Conservation (phyloP, 441 rosid genomes). For the Euphorbia celastroides region DNA sequence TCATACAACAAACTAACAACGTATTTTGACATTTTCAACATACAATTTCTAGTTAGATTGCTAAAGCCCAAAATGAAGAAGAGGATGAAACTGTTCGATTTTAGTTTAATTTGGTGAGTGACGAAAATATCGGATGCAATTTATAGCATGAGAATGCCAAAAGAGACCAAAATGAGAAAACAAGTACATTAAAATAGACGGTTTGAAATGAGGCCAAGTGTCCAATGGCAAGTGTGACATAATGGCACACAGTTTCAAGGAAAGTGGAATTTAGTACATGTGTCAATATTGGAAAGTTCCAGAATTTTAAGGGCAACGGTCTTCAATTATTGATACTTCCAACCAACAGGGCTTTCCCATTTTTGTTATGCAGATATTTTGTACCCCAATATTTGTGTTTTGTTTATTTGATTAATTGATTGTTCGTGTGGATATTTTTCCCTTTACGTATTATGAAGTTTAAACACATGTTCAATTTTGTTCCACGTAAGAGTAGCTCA, state of each 20-base stretch:
- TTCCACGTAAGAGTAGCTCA: background rate
- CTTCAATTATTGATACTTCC: background rate
- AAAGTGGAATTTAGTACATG: background rate
- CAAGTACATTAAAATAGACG: background rate
- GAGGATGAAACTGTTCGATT: background rate
- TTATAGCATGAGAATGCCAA: background rate
- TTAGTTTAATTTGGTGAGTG: background rate
- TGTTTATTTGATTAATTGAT: background rate
- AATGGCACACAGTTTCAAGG: background rate
- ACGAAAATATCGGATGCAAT: background rate
- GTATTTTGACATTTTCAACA: background rate
- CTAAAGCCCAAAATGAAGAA: background rate
- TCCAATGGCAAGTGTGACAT: background rate
- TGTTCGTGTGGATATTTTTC: background rate
- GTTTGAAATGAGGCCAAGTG: background rate
- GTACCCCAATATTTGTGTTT: background rate
- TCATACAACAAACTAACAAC: background rate
- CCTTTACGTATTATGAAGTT: background rate
- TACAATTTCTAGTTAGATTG: background rate
- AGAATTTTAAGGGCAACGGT: background rate
- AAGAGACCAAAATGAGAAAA: background rate
- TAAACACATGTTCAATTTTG: background rate
- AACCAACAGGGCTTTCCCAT: background rate
- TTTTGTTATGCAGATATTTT: background rate
- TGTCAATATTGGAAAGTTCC: background rate